These are phyloP conservation scores for Talaromyces sp. DNA, from an alignment of 2,329 filamentous ascomycete species.

Conservation along the genomic window DNA sequence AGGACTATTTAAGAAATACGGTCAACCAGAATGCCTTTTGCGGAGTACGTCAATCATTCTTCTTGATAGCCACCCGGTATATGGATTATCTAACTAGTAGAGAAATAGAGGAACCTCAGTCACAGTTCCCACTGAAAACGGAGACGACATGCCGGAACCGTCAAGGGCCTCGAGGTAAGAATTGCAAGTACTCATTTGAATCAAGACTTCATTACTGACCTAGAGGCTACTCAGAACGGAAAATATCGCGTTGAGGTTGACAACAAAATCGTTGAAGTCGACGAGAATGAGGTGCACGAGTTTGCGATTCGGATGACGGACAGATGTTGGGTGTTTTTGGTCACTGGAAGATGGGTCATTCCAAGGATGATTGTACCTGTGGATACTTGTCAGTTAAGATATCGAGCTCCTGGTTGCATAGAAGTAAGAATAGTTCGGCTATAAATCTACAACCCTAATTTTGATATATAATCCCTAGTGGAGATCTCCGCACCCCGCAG, in stretches of 20 bases:
- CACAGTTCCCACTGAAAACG: background rate
- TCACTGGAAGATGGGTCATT: background rate
- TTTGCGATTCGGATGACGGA: background rate
- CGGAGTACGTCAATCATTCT: background rate
- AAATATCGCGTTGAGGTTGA: background rate
- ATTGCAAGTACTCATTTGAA: no score
- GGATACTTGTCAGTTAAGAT: no score
- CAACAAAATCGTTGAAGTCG: background rate
- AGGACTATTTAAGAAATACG: no score
- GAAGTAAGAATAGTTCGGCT: background rate
- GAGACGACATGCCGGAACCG: background rate
- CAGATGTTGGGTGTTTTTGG: background rate
- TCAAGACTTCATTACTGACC: background rate
- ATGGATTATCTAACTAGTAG: background rate
- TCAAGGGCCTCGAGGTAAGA: background rate
- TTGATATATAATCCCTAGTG: background rate
- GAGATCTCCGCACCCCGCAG: constrained; percentile 16
- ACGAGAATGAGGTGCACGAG: background rate
- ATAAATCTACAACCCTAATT: background rate
- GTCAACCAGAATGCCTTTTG: background rate
- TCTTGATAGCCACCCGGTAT: background rate
- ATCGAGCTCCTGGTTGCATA: background rate
- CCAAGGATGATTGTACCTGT: background rate
- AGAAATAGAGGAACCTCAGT: background rate
- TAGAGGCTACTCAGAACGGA: background rate